Evolutionary conservation across 2,329 filamentous ascomycete genomes (phyloP).

Genomic region (Trichoderma lentiforme): DNA sequence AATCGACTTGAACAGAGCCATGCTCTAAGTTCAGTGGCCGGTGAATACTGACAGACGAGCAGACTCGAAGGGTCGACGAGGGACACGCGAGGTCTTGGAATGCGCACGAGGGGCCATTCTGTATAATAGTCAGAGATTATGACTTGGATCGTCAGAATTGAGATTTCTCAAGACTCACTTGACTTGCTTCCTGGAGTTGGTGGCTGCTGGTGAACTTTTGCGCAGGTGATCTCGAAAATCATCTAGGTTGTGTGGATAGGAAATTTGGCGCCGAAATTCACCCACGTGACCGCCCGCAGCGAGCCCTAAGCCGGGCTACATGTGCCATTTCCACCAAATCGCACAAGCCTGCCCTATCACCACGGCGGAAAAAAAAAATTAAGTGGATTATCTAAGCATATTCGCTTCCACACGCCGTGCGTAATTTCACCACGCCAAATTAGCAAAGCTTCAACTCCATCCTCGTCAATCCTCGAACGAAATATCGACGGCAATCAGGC

Average conservation of each 20-base stretch:
- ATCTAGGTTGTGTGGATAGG: conserved; percentile 34
- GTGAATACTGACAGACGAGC: conserved; percentile 97
- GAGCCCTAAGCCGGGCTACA: conserved; percentile 36
- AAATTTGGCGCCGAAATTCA: conserved; percentile 27
- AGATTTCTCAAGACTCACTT: conserved; percentile 34
- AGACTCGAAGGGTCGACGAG: conserved; percentile 97
- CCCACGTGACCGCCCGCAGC: conserved; percentile 29
- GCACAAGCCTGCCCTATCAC: conserved; percentile 34
- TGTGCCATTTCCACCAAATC: conserved; percentile 21
- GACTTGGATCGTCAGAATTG: conserved; percentile 14
- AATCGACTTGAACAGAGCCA: conserved; percentile 95
- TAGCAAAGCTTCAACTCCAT: conserved; percentile 31
- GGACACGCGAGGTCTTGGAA: conserved; percentile 99
- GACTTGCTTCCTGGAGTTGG: conserved; percentile 37
- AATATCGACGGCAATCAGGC: conserved; percentile 46
- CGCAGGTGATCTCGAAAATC: conserved; percentile 29
- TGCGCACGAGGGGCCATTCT: conserved; percentile 61
- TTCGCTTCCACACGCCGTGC: conserved; percentile 36
- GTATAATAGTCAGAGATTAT: conserved; percentile 29
- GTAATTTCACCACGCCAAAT: conserved; percentile 39
- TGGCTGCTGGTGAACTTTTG: conserved; percentile 35
- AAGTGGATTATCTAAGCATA: conserved; percentile 37
- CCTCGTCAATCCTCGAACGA: conserved; percentile 42
- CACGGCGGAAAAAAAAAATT: conserved; percentile 25
- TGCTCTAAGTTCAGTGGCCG: conserved; percentile 98